These are phyloP conservation scores for Penicillium corylophilum DNA, from an alignment of 2,329 filamentous ascomycete genomes.

Conservation along the genomic window DNA sequence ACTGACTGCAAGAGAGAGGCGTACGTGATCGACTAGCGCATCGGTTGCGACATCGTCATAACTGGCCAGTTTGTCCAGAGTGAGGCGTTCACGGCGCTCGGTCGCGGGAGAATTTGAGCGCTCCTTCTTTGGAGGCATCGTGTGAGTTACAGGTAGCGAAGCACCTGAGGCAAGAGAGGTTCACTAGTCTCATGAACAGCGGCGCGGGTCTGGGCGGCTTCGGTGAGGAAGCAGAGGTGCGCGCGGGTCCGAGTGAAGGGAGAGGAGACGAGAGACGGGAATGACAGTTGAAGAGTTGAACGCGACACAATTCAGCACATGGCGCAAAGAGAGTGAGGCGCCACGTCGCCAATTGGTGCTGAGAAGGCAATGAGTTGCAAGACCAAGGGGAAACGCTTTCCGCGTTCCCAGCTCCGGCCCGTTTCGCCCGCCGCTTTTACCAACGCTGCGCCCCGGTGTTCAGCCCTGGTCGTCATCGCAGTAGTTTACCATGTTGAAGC, in stretches of 20 bases:
- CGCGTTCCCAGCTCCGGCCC: conserved; percentile 10
- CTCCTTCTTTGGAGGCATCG: conserved; percentile 40
- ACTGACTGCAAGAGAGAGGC: conserved; percentile 36
- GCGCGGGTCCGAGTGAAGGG: conserved; percentile 6
- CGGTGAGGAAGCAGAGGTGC: not conserved
- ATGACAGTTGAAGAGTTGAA: not conserved
- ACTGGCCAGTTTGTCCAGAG: conserved; percentile 79
- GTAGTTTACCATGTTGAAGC: not conserved
- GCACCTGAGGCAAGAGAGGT: not conserved
- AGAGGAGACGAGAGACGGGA: not conserved
- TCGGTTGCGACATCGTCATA: conserved; percentile 97
- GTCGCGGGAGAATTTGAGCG: conserved; percentile 29
- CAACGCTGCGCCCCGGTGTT: not conserved
- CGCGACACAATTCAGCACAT: not conserved
- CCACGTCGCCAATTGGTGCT: not conserved
- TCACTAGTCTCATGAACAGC: conserved; percentile 9
- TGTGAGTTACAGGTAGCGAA: conserved; percentile 6
- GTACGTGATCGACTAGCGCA: conserved; percentile 89
- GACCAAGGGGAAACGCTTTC: conserved; percentile 10
- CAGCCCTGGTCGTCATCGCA: not conserved
- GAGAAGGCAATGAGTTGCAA: not conserved
- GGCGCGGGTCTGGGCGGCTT: not conserved
- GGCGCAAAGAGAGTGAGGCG: not conserved
- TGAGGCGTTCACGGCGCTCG: conserved; percentile 66
- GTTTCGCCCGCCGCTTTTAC: conserved; percentile 11